These are phyloP conservation scores for Luffa acutangula DNA, from an alignment of 306 rosid species.

Conservation along the genomic window DNA sequence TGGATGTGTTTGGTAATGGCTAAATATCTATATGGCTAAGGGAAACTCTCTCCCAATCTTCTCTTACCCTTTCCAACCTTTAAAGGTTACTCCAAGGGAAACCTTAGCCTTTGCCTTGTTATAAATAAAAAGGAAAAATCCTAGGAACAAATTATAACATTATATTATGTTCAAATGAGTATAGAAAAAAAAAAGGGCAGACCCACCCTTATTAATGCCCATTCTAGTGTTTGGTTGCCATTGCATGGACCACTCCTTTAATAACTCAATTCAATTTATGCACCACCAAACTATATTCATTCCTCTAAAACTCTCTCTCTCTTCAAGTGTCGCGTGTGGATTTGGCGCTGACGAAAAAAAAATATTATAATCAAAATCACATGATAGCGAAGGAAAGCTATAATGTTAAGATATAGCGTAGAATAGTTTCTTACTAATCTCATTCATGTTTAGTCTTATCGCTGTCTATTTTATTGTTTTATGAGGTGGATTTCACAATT, in stretches of 20 bases:
- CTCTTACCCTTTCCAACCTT: background rate
- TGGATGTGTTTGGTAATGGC: background rate
- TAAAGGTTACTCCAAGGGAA: background rate
- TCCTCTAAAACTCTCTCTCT: background rate
- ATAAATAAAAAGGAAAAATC: background rate
- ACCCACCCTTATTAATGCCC: background rate
- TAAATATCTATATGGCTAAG: background rate
- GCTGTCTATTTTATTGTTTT: background rate
- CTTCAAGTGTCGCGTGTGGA: background rate
- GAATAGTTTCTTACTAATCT: background rate
- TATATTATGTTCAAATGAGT: background rate
- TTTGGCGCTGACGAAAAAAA: background rate
- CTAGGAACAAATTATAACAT: background rate
- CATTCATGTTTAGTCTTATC: background rate
- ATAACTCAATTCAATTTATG: background rate
- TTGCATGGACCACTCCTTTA: slow-evolving; percentile 3
- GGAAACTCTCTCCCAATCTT: background rate
- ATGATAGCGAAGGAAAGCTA: background rate
- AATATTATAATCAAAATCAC: background rate
- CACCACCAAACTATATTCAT: background rate
- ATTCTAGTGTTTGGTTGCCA: background rate
- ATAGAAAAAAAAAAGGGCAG: background rate
- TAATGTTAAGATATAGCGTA: too few species aligned
- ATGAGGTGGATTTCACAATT: too few species aligned
- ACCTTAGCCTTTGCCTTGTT: background rate